A percentile compares a stretch with the other conserved stretches of the same genome.
Evolutionary conservation across 1,284 basidiomycete genomes (phyloP).

Genomic region (Boletus holoroseus): DNA sequence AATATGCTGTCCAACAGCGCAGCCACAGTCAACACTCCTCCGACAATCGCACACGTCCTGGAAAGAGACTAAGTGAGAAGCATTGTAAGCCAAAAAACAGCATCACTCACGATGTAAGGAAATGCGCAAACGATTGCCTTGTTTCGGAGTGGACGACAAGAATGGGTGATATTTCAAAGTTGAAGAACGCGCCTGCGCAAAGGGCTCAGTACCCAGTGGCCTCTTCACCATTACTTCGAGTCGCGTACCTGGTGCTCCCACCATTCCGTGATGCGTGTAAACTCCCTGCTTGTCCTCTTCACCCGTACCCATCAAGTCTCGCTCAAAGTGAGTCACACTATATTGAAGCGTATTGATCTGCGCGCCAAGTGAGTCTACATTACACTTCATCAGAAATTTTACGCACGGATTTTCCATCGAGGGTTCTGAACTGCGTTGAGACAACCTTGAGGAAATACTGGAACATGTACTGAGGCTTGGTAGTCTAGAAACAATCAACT

Average conservation of each 20-base stretch:
- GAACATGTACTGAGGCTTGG: slow-evolving; percentile 81
- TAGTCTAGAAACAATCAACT: slow-evolving; percentile 41
- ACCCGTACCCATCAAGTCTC: slow-evolving; percentile 64
- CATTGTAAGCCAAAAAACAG: neutral
- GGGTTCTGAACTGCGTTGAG: slow-evolving; percentile 81
- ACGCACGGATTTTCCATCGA: slow-evolving; percentile 68
- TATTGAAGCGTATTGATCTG: slow-evolving; percentile 86
- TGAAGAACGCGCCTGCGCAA: slow-evolving; percentile 76
- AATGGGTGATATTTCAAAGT: slow-evolving; percentile 98
- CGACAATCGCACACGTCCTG: slow-evolving; percentile 95
- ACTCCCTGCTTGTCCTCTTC: slow-evolving; percentile 68
- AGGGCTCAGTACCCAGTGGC: neutral
- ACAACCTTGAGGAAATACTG: slow-evolving; percentile 98
- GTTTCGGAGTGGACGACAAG: slow-evolving; percentile 87
- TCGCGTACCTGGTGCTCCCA: slow-evolving; percentile 67
- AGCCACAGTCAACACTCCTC: slow-evolving; percentile 93
- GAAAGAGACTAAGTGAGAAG: slow-evolving; percentile 1
- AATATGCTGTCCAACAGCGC: slow-evolving; percentile 86
- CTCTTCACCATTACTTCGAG: slow-evolving; percentile 1
- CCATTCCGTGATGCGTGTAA: slow-evolving; percentile 74
- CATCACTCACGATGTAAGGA: slow-evolving; percentile 82
- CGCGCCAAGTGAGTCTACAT: slow-evolving; percentile 5
- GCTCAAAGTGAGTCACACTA: slow-evolving; percentile 93
- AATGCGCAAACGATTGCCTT: slow-evolving; percentile 93
- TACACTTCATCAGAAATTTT: neutral